Evolutionary conservation across 345 rosid species (phyloP), one percentile per base, ranked within the genome.

Genomic region (Nasturtium officinale): DNA sequence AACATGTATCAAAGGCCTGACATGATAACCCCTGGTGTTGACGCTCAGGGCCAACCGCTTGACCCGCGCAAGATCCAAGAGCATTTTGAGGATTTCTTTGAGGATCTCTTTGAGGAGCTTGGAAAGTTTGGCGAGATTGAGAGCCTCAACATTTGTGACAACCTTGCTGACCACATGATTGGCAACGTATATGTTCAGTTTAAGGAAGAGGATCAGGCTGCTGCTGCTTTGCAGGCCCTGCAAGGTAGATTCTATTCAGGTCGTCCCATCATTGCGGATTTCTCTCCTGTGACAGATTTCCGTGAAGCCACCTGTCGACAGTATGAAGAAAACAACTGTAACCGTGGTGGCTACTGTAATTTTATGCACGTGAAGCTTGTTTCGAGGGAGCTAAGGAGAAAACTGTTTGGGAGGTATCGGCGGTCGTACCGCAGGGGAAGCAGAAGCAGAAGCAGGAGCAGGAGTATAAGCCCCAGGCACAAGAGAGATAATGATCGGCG

Each of bases 101-200:
- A 93, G 81, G 98, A 93, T 61, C 82, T 89, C 21, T 93, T 90
- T 52, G 96, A 90, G 71, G 98, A 93, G 38, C 98, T 93, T n/a
- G 38, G 77, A 61, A 90, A 93, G 82, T 90, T 86, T 46, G 98
- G 98, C 5, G 93, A 89, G 85, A 89, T 93, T 59, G 96, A 90
- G 73, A 84, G 83, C 74, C 91, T 93, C 62, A 87, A 90, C 72
- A 82, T 90, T 52, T 92, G 96, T 64, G 96, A 92, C 71, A 92
- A 90, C 78, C 95, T 89, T 17, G 96, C 92, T 15, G 97, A 89
- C 67, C 97, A 91, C 78, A 89, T 91, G 97, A 87, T 89, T 51
- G 96, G 96, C 11, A 90, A 90, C 45, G 97, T 93, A 2, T 93
- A 93, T 71, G 96, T 89, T 46, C 96, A 82, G 84, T 93, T 93